Evolutionary conservation across 257 asterid species (phyloP), one percentile per base, ranked within the genome.

Genomic region (Primulina eburnea): DNA sequence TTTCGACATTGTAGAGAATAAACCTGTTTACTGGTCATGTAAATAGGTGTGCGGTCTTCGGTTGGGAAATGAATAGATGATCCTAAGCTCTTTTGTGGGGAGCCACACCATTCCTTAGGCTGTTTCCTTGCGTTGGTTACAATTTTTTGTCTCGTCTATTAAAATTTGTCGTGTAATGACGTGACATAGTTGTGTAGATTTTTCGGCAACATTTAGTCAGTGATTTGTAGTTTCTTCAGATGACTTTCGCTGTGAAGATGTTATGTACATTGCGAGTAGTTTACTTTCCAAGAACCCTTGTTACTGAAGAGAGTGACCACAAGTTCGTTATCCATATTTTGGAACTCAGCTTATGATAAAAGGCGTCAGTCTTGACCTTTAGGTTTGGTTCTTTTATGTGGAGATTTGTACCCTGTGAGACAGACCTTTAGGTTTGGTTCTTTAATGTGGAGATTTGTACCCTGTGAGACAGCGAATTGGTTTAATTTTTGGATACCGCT

Each of bases 21-120:
- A 35, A 67, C 60, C 30, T 26, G 70, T 61, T 68, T 55, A 53
- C 52, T 52, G 12, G 58, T 43, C 64, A 35, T 79, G 82, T 79
- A 76, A 53, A 80, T 80, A 82, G 58, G 77, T 65, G 76, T 71
- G 70, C 72, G 63, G 21, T 62, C 64, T 67, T 67, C 69, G 50
- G 72, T 70, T 71, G 69, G 68, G 58, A 72, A 37, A 35, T 72
- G 78, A 60, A 52, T 35, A 68, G 70, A 75, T 73, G 64, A 60
- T 50, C 62, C n/a, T 70, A 61, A 20, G 67, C 70, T 68, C 60
- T 75, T 53, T 60, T 63, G 43, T 52, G 56, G 71, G 71, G 78
- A 66, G 68, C n/a, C 33, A 60, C 30, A 52, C 20, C 37, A 32
- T 65, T 32, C 65, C 20, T 33, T 58, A 10, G 66, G 77, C 58